Evolutionary conservation across 2,329 filamentous ascomycete genomes (phyloP).

Genomic region (Gremmenia infestans): DNA sequence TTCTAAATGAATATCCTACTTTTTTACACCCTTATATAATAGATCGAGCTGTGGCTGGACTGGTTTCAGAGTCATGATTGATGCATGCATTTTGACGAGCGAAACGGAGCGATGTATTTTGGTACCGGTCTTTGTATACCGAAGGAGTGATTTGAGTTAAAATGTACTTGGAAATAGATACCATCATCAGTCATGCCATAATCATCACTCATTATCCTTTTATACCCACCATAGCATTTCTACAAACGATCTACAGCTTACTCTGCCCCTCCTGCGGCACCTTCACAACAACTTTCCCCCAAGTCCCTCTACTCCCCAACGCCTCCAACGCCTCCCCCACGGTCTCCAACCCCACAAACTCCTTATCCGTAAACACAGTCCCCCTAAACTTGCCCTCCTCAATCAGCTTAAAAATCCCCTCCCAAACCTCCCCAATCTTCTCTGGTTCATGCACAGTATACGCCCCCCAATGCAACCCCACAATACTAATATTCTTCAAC

Average conservation of each 20-base stretch:
- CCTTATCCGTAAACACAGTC: slow-evolving; percentile 76
- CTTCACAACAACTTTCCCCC: slow-evolving; percentile 90
- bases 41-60: background rate
- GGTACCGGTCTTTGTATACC: no score
- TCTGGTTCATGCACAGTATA: slow-evolving; percentile 71
- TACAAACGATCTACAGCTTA: slow-evolving; percentile 42
- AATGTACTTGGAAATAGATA: no score
- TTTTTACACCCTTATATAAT: background rate
- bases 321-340: slow-evolving; percentile 72
- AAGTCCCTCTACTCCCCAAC: slow-evolving; percentile 72
- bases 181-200: no score
- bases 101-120: no score
- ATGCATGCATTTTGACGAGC: slow-evolving; percentile 9
- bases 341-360: slow-evolving; percentile 72
- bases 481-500: slow-evolving; percentile 86
- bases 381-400: slow-evolving; percentile 68
- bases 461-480: slow-evolving; percentile 88
- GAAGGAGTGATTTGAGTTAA: no score
- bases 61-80: background rate
- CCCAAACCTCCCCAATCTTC: slow-evolving; percentile 70
- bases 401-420: slow-evolving; percentile 74
- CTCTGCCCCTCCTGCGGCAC: slow-evolving; percentile 63
- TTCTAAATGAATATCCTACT: slow-evolving; percentile 41
- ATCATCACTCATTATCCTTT: no score
- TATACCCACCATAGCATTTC: background rate